These are phyloP conservation scores for Candida jianshihensis DNA, from an alignment of 805 yeast species.

Conservation along the genomic window DNA sequence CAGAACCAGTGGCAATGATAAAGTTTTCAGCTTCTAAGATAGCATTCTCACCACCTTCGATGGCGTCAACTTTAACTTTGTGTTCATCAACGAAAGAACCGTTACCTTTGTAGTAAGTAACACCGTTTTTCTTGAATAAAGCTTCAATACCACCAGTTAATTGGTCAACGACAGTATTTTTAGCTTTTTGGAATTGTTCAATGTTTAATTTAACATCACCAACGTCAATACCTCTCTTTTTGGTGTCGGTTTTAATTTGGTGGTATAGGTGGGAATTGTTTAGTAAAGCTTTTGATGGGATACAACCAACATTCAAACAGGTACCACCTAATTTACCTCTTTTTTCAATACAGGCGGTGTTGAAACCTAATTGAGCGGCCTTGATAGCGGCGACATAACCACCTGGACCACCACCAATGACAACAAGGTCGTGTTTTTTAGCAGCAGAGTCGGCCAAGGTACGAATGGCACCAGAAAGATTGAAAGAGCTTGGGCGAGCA, in stretches of 20 bases:
- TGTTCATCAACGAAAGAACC: constrained; percentile 85
- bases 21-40: constrained; percentile 76
- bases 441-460: constrained; percentile 11
- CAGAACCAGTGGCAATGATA: constrained; percentile 97
- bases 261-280: constrained; percentile 94
- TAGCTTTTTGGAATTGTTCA: constrained; percentile 78
- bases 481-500: constrained; percentile 3
- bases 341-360: constrained; percentile 95
- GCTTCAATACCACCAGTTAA: constrained; percentile 91
- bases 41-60: constrained; percentile 75
- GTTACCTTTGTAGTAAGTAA: constrained; percentile 87
- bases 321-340: constrained; percentile 98
- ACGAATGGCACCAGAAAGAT: constrained; percentile 4
- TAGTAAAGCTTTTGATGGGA: constrained; percentile 92
- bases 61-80: constrained; percentile 71
- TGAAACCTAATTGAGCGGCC: constrained; percentile 92
- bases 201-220: constrained; percentile 71
- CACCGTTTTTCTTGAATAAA: constrained; percentile 93
- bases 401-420: constrained; percentile 99
- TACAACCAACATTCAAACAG: constrained; percentile 97
- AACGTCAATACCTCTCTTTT: constrained; percentile 85
- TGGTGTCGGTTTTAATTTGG: constrained; percentile 78
- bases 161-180: constrained; percentile 82
- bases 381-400: constrained; percentile 99
- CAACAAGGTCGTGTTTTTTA: constrained; percentile 77